Percentiles rank a stretch among this genome's conserved stretches.
Conservation (phyloP, 352 stramenopile genomes). For the Globisporangium spinosum region DNA sequence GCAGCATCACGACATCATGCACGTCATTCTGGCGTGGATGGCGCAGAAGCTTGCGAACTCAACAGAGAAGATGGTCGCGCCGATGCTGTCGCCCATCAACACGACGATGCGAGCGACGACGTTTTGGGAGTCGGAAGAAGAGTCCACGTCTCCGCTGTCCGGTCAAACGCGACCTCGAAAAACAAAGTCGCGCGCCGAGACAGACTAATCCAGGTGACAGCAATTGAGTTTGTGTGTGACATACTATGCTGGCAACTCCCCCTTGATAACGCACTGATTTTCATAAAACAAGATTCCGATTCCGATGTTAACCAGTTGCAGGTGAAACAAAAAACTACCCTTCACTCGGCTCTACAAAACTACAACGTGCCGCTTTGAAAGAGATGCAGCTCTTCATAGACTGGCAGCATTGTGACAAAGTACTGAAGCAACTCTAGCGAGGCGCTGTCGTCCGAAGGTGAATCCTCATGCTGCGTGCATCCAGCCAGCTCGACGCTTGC, state of each 20-base stretch:
- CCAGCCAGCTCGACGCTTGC: slow-evolving; percentile 40
- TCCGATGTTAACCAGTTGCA: neutral
- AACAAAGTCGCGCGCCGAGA: slow-evolving; percentile 53
- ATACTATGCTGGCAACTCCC: neutral
- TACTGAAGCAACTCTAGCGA: slow-evolving; percentile 52
- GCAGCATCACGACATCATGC: slow-evolving; percentile 80
- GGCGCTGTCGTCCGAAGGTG: slow-evolving; percentile 20
- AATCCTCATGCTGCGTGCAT: slow-evolving; percentile 28
- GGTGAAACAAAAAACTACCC: neutral
- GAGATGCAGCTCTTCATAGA: slow-evolving; percentile 65
- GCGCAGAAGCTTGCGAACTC: slow-evolving; percentile 64
- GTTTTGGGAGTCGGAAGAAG: slow-evolving; percentile 40
- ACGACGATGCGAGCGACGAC: slow-evolving; percentile 4
- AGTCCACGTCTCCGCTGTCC: slow-evolving; percentile 16
- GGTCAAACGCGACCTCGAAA: slow-evolving; percentile 14
- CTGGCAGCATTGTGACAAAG: slow-evolving; percentile 44
- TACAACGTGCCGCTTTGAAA: slow-evolving; percentile 16
- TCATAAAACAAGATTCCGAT: neutral
- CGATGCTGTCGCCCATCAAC: slow-evolving; percentile 45
- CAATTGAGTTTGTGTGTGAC: neutral
- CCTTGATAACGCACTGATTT: neutral
- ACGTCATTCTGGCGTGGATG: slow-evolving; percentile 78
- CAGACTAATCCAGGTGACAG: slow-evolving; percentile 28
- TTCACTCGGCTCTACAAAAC: neutral
- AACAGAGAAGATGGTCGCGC: slow-evolving; percentile 61